Percentiles rank a stretch among this genome's conserved stretches.
phyloP scores from a whole-genome alignment of 768 basidiomycete genomes.

The Glaciozyma antarctica region DNA sequence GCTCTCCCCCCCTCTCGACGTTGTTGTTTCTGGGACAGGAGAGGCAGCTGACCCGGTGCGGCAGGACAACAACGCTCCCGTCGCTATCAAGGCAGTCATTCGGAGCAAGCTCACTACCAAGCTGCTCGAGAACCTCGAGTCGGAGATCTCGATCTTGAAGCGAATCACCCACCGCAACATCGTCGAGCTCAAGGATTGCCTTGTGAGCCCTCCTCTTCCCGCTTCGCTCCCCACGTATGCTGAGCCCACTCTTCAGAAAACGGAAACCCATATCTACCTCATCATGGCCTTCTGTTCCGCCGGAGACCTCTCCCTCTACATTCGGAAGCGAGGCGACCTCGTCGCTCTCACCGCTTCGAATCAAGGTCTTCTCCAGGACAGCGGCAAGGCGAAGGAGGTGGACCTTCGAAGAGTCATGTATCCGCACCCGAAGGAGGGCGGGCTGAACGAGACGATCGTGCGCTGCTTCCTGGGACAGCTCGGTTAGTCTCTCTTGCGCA shows the following conservation, averaged over 20 bases:
- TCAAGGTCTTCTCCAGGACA: conserved; percentile 14
- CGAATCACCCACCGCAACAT: conserved; percentile 85
- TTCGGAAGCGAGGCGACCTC: conserved; percentile 92
- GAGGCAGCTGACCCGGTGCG: background rate
- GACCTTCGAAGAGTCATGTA: conserved; percentile 49
- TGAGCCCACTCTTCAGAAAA: conserved; percentile 40
- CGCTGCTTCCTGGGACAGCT: conserved; percentile 86
- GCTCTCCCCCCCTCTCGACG: background rate
- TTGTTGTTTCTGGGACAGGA: background rate
- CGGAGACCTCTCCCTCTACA: conserved; percentile 90
- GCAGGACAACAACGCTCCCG: conserved; percentile 10
- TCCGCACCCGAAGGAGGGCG: conserved; percentile 81
- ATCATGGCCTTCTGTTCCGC: conserved; percentile 97
- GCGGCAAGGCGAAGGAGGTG: conserved; percentile 42
- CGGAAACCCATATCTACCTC: conserved; percentile 57
- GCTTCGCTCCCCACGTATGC: background rate
- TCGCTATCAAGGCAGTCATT: conserved; percentile 92
- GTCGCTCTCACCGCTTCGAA: conserved; percentile 54
- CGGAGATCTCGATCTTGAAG: conserved; percentile 94
- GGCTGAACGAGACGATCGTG: conserved; percentile 79
- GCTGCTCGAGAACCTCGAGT: conserved; percentile 93
- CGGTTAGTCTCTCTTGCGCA: conserved; percentile 47
- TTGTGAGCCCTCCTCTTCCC: conserved; percentile 49
- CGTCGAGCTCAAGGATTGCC: conserved; percentile 82
- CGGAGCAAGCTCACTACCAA: conserved; percentile 79